These are phyloP conservation scores for Aspergillus pseudoviridinutans DNA, from an alignment of 2,329 filamentous ascomycete species.

Conservation along the genomic window DNA sequence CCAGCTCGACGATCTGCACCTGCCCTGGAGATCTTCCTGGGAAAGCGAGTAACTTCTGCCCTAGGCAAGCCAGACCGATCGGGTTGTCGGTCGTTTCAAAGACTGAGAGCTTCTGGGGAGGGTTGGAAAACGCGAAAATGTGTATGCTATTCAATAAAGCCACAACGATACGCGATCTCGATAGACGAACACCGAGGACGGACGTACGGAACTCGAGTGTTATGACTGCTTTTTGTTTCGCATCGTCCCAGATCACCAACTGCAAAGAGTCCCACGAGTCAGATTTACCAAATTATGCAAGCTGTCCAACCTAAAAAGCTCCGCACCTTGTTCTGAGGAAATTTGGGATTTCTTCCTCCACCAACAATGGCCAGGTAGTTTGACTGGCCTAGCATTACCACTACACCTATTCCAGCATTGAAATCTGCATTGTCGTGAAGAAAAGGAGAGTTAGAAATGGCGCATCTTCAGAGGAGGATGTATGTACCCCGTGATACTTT, in stretches of 20 bases:
- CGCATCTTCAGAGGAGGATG: neutral
- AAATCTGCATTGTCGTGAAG: constrained; percentile 53
- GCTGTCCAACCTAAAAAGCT: neutral
- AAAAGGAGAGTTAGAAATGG: neutral
- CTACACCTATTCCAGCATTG: constrained; percentile 75
- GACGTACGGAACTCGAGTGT: constrained; percentile 75
- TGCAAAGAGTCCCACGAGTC: constrained; percentile 14
- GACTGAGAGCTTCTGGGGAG: constrained; percentile 64
- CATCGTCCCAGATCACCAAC: constrained; percentile 88
- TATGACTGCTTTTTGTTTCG: constrained; percentile 69
- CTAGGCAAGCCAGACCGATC: constrained; percentile 73
- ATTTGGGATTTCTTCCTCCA: constrained; percentile 79
- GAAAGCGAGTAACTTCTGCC: constrained; percentile 70
- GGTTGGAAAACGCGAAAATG: constrained; percentile 73
- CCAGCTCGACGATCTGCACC: constrained; percentile 78
- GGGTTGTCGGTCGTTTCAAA: constrained; percentile 87
- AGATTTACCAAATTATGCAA: neutral
- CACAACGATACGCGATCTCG: constrained; percentile 71
- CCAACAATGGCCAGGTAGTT: constrained; percentile 88
- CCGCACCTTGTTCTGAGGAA: constrained; percentile 75
- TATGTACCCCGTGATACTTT: constrained; percentile 57
- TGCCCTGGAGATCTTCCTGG: constrained; percentile 85
- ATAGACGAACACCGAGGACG: constrained; percentile 74
- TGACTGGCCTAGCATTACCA: constrained; percentile 80
- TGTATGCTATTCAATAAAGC: constrained; percentile 77